phyloP scores from a whole-genome alignment of 2,329 filamentous ascomycete species.

The Capronia americana region DNA sequence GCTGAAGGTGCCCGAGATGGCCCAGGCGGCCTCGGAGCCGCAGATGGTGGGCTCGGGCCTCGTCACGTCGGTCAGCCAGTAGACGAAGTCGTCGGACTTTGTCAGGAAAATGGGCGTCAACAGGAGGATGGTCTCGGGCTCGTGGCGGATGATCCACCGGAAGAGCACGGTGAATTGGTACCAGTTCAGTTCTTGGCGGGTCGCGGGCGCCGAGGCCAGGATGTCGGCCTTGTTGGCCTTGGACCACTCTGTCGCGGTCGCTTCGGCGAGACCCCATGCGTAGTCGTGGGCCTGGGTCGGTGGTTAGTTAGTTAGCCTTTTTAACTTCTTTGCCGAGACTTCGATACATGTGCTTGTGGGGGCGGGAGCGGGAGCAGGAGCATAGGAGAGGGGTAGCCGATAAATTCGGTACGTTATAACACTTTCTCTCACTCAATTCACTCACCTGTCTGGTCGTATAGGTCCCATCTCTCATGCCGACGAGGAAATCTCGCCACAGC shows the following conservation, averaged over 20 bases:
- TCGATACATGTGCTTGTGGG: no score
- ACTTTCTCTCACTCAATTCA: background rate
- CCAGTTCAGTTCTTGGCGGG: background rate
- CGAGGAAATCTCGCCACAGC: slow-evolving; percentile 14
- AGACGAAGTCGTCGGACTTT: background rate
- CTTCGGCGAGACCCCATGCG: background rate
- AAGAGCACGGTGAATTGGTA: background rate
- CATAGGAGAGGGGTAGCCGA: no score
- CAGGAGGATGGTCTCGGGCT: background rate
- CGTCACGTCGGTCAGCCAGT: background rate
- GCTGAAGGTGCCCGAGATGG: background rate
- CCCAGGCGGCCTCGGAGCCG: background rate
- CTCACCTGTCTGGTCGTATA: background rate
- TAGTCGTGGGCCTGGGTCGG: background rate
- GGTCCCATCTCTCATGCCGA: background rate
- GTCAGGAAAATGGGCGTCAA: background rate
- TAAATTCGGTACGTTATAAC: no score
- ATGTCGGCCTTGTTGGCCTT: background rate
- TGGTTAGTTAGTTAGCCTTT: background rate
- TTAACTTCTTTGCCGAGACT: background rate
- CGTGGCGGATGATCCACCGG: background rate
- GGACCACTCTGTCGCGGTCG: background rate
- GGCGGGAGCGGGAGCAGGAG: no score
- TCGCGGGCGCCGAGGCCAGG: background rate
- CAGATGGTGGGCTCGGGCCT: background rate